A percentile compares a stretch with the other conserved stretches of the same genome.
phyloP scores from a whole-genome alignment of 495 filamentous ascomycete species.

The Astrocystis sublimbata region DNA sequence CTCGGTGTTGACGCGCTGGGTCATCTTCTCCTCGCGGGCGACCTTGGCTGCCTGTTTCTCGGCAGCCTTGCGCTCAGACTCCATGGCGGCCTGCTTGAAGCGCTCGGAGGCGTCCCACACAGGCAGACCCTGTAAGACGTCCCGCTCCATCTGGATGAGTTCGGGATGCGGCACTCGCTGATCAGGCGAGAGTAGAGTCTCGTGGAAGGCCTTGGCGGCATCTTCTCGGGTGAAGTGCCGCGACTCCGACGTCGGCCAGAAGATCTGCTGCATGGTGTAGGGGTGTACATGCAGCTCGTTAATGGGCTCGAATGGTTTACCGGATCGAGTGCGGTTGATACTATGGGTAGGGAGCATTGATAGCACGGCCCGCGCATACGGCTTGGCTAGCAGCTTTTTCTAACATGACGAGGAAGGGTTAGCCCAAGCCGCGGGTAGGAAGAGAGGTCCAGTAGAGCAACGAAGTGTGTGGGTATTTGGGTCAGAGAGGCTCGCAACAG shows the following conservation, averaged over 20 bases:
- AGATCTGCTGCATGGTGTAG: slow-evolving; percentile 78
- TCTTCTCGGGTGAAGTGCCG: slow-evolving; percentile 85
- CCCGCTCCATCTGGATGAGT: slow-evolving; percentile 64
- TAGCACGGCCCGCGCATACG: slow-evolving; percentile 74
- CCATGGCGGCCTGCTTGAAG: slow-evolving; percentile 39
- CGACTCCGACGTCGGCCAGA: slow-evolving; percentile 87
- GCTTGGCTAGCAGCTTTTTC: slow-evolving; percentile 74
- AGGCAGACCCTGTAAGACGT: slow-evolving; percentile 38
- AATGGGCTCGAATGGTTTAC: slow-evolving; percentile 71
- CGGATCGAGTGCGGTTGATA: slow-evolving; percentile 21
- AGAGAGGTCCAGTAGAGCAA: slow-evolving; percentile 4
- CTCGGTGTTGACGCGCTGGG: slow-evolving; percentile 46
- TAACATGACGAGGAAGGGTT: slow-evolving; percentile 34
- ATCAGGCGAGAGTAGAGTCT: slow-evolving; percentile 75
- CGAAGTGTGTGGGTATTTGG: slow-evolving; percentile 19
- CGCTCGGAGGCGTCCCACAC: slow-evolving; percentile 32
- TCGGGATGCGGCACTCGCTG: slow-evolving; percentile 87
- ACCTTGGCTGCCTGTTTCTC: slow-evolving; percentile 44
- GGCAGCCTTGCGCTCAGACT: slow-evolving; percentile 37
- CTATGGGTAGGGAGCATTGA: slow-evolving; percentile 71
- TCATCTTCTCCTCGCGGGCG: slow-evolving; percentile 41
- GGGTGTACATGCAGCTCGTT: slow-evolving; percentile 88
- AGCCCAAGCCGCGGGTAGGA: slow-evolving; percentile 13
- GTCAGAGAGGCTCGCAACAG: slow-evolving; percentile 53
- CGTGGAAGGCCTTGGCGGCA: slow-evolving; percentile 80